Evolutionary conservation across 331 rosid genomes (phyloP), one percentile per base, ranked within the genome.

Genomic region (Cydonia oblonga): DNA sequence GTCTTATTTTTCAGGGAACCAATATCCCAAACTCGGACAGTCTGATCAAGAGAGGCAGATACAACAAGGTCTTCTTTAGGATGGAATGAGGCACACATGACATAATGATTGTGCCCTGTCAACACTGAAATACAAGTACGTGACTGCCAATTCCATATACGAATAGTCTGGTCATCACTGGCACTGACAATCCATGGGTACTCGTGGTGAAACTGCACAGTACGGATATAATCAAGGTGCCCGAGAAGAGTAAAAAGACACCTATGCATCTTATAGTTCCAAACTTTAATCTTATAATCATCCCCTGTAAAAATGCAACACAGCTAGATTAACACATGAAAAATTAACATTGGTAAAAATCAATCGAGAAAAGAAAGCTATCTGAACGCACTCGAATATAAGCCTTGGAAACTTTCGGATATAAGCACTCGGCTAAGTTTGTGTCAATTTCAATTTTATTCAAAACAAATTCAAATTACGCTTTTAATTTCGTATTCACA

Each of bases 71-170:
- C 98, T 72, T 93, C 98, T 74, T 91, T 93, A 14, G 95, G 96
- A 76, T 93, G 98, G 84, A 93, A 93, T 40, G 92, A 78, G 32
- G 97, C 97, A 75, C 98, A 93, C 98, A 93, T 93, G 53, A 93
- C 98, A 81, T 93, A 93, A 78, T 91, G 98, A 65, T 93, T 93
- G 84, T 93, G 98, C 56, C 98, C 98, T 32, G 98, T 93, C 80
- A 93, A 81, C 60, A 93, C 98, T 84, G 96, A 91, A 67, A 91
- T 86, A 76, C 97, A 89, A 28, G 96, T 91, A n/a, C 98, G 97
- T 40, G 98, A 93, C 79, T 93, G 98, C 98, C 97, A 93, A 81
- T 93, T 93, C 98, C 98, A 93, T 46, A 93, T 89, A 58, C 97
- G 97, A 71, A 93, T 91, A 38, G 98, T 93, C 81, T 93, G 98